Evolutionary conservation across 352 stramenopile species (phyloP).

Genomic region (Globisporangium irregulare): DNA sequence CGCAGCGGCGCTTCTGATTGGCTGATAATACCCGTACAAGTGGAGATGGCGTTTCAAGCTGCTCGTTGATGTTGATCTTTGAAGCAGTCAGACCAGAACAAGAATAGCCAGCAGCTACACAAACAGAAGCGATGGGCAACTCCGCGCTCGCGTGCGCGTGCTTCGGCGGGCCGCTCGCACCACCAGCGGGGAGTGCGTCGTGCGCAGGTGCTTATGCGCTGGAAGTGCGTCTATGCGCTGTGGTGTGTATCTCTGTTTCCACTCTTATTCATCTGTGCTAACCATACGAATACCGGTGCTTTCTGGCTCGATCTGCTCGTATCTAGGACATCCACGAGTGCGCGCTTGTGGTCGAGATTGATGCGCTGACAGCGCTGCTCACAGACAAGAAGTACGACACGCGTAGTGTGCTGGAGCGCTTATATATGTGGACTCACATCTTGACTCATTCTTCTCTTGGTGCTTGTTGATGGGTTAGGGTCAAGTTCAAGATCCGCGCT

Average conservation of each 20-base stretch:
- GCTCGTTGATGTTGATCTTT: conserved; percentile 4
- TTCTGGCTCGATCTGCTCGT: neutral
- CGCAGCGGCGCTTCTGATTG: conserved; percentile 5
- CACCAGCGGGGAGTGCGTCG: too few relatives aligned
- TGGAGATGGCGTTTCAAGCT: conserved; percentile 1
- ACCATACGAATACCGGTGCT: neutral
- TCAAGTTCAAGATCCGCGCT: conserved; percentile 10
- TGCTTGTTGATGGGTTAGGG: neutral
- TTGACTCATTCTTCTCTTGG: neutral
- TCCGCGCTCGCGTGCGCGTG: conserved; percentile 20
- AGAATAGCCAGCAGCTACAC: neutral
- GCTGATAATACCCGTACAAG: neutral
- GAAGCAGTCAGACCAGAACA: neutral
- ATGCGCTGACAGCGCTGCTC: conserved; percentile 11
- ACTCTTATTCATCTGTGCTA: neutral
- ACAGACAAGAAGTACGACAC: neutral
- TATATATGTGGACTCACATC: neutral
- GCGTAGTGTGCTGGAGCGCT: neutral
- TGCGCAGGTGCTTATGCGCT: neutral
- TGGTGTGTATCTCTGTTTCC: neutral
- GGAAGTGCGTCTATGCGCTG: neutral
- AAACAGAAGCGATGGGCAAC: conserved; percentile 19
- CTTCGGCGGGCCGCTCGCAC: conserved; percentile 8
- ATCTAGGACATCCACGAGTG: conserved; percentile 6
- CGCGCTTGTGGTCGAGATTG: conserved; percentile 12